Percentiles rank a stretch among this genome's conserved stretches.
Evolutionary conservation across 257 asterid genomes (phyloP).

Genomic region (Solanum dulcamara): DNA sequence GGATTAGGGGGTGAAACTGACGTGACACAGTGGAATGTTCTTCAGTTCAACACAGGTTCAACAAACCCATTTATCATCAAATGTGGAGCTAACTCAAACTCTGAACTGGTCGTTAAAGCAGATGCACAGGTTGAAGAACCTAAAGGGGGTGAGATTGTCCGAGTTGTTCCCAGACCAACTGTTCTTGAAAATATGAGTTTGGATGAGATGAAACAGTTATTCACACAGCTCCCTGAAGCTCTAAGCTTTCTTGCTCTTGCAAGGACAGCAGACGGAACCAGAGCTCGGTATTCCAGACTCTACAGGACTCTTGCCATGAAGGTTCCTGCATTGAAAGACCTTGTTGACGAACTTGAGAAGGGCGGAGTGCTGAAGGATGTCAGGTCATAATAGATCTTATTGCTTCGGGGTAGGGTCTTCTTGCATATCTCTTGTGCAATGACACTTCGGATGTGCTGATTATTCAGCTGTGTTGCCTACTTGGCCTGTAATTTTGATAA

Average conservation of each 20-base stretch:
- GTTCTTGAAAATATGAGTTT: slow-evolving; percentile 62
- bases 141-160: slow-evolving; percentile 80
- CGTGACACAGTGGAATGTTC: slow-evolving; percentile 93
- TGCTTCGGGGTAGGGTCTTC: neutral
- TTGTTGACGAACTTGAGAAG: slow-evolving; percentile 81
- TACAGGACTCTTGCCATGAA: slow-evolving; percentile 93
- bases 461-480: neutral
- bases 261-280: slow-evolving; percentile 88
- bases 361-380: slow-evolving; percentile 80
- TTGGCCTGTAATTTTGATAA: neutral
- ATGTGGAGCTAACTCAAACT: slow-evolving; percentile 93
- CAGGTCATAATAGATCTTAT: slow-evolving; percentile 12
- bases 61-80: slow-evolving; percentile 84
- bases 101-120: slow-evolving; percentile 85
- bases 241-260: slow-evolving; percentile 85
- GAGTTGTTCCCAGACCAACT: slow-evolving; percentile 82
- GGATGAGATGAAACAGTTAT: slow-evolving; percentile 66
- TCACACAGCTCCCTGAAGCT: slow-evolving; percentile 77
- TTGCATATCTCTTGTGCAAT: slow-evolving; percentile 1
- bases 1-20: slow-evolving; percentile 54
- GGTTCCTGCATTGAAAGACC: slow-evolving; percentile 92
- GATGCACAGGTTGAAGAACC: slow-evolving; percentile 87
- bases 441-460: neutral
- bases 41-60: slow-evolving; percentile 95
- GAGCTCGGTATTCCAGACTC: slow-evolving; percentile 95